Base-by-base conservation (phyloP, 441 rosid genomes). In the Erodium chrysanthum region DNA sequence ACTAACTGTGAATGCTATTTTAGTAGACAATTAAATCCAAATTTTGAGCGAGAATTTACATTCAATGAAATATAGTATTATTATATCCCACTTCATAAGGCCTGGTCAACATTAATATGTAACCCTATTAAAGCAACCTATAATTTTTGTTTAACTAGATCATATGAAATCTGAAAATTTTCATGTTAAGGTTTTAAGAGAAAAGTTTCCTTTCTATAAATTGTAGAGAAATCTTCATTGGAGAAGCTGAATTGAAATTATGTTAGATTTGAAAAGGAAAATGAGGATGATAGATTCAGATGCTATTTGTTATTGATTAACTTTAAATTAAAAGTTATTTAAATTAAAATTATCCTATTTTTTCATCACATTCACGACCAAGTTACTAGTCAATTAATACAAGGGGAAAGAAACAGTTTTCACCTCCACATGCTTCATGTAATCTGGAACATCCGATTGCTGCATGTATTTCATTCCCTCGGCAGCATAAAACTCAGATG, bases 381-480 rank as follows among this genome's bases (percentile, higher is more conserved):
- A 29, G 67, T 35, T 5, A 63, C 52, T 31, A 23, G 27, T 20
- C 48, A 42, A 31, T 20, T n/a, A 52, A 12, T 48, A 33, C 14
- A 20, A 14, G 31, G 20, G 69, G 68, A 23, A 20, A 25, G 56
- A 75, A 71, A 73, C 11, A 48, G 48, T 66, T 65, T 37, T 70
- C 77, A 94, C 97, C 97, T 94, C 97, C 65, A 94, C 97, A 68
- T 94, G 99, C 85, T 88, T 94, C 81, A 91, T 73, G 82, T 91
- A 94, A 80, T 94, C 99, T n/a, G 97, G 94, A 77, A 89, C 91
- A 74, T 94, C 96, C 12, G 86, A 84, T 76, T 89, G 99, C 80
- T 94, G 99, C 94, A 94, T 88, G 84, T 84, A 88, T 74, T 83
- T 86, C 97, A 88, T 87, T 70, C 99, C 99, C 82, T 91, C 99